Base-by-base conservation (phyloP, 495 filamentous ascomycete genomes). In the Chaetomium fimeti region DNA sequence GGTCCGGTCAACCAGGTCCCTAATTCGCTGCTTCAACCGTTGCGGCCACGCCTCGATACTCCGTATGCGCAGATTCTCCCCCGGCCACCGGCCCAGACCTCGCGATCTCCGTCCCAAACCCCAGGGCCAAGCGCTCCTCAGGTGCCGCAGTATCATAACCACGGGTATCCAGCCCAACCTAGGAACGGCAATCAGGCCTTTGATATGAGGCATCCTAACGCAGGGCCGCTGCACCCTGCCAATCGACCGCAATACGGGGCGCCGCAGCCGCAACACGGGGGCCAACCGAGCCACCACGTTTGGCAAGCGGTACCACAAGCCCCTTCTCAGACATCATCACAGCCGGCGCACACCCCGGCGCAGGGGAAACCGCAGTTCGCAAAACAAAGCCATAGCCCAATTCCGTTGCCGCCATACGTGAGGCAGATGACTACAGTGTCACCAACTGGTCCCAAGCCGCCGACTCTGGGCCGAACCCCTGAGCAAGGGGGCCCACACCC, bases 161-260 rank as follows among this genome's bases (percentile, higher is more conserved):
- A 65, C 40, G 58, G 51, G 18, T 66, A 64, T 48, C 49, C 67
- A 22, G 55, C 22, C 7, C 62, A 60, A 16, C 51, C 53, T 5
- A n/a, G 63, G 1, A 62, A 68, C 11, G 57, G 45, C 20, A 25
- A 22, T 22, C 57, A 59, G n/a, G 22, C 68, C 24, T 43, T 63
- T 60, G 53, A 57, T 51, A 56, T 67, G 65, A 63, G 58, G 58
- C 61, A 63, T 56, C 45, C 68, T 0, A 63, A 32, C 45, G 64
- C 72, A 18, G 24, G 51, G n/a, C 63, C 64, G 13, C 53, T 83
- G 60, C 81, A 84, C 60, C 79, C 79, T 53, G 78, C 79, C 28
- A 82, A 79, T 36, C 74, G 77, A 49, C 74, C 75, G 51, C 77
- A 81, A 40, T 81, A 80, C 52, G 75, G 64, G 47, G 61, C 69